phyloP scores from a whole-genome alignment of 2,329 filamentous ascomycete genomes.

The Colletotrichum euphorbiae region DNA sequence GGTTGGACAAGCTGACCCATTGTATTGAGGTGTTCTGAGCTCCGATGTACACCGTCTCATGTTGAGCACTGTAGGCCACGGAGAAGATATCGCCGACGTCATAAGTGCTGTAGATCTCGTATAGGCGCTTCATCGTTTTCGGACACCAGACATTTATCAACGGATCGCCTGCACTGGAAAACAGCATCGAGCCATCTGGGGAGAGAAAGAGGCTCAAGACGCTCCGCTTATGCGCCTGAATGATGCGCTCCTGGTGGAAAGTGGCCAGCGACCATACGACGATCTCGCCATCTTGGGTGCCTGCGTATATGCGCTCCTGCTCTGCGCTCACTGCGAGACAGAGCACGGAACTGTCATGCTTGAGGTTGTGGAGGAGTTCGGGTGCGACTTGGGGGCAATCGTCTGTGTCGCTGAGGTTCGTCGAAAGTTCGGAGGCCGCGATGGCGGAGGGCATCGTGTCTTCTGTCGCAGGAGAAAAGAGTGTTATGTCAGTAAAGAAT shows the following conservation, averaged over 20 bases:
- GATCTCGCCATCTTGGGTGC: constrained; percentile 93
- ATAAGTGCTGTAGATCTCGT: constrained; percentile 92
- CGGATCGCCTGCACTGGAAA: constrained; percentile 93
- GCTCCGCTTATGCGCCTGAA: constrained; percentile 92
- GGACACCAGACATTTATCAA: constrained; percentile 96
- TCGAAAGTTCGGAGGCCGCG: constrained; percentile 39
- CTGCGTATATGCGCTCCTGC: constrained; percentile 86
- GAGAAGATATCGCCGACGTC: constrained; percentile 97
- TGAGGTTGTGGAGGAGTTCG: constrained; percentile 78
- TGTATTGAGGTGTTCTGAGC: constrained; percentile 96
- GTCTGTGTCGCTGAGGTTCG: constrained; percentile 40
- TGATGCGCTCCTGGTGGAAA: constrained; percentile 81
- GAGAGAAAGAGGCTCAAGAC: constrained; percentile 88
- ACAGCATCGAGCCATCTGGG: constrained; percentile 78
- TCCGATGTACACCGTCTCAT: constrained; percentile 89
- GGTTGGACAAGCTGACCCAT: constrained; percentile 84
- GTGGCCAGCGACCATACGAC: constrained; percentile 90
- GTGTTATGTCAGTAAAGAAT: constrained; percentile 10
- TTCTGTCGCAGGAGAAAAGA: constrained; percentile 15
- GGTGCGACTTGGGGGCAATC: constrained; percentile 56
- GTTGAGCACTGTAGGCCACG: constrained; percentile 84
- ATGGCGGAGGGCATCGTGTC: constrained; percentile 39
- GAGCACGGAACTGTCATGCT: constrained; percentile 83
- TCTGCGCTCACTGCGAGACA: constrained; percentile 83
- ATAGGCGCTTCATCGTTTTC: constrained; percentile 77